phyloP scores from a whole-genome alignment of 768 basidiomycete species.

The Hygrophorus pudorinus region DNA sequence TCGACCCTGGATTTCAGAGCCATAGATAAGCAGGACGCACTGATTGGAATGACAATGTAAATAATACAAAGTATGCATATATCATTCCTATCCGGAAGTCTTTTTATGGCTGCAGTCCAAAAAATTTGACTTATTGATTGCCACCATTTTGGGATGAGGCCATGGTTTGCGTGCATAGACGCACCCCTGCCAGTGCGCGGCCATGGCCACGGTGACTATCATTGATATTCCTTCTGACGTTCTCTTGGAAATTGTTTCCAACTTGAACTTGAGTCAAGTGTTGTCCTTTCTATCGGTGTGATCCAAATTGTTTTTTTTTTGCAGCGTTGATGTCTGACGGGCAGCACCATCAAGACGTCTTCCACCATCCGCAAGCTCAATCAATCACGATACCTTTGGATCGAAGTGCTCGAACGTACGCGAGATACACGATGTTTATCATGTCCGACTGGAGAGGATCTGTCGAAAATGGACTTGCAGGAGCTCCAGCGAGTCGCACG shows the following conservation, averaged over 20 bases:
- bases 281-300: constrained; percentile 2
- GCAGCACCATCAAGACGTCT: constrained; percentile 8
- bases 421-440: constrained; percentile 3
- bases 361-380: constrained; percentile 7
- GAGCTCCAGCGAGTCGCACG: constrained; percentile 6
- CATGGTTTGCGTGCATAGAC: no score
- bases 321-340: not conserved
- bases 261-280: not conserved
- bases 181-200: no score
- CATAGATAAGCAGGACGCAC: no score
- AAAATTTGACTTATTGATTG: no score
- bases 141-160: no score
- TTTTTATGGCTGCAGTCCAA: no score
- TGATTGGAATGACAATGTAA: no score
- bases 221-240: not conserved
- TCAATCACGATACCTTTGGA: constrained; percentile 9
- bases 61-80: no score
- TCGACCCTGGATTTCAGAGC: no score
- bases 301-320: not conserved
- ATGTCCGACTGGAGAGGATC: constrained; percentile 6
- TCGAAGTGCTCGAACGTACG: constrained; percentile 6
- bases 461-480: constrained; percentile 6
- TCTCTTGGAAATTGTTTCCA: not conserved
- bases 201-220: not conserved
- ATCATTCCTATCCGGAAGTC: no score